Evolutionary conservation across 441 rosid genomes (phyloP).

Genomic region (Arabidopsis hybrid): DNA sequence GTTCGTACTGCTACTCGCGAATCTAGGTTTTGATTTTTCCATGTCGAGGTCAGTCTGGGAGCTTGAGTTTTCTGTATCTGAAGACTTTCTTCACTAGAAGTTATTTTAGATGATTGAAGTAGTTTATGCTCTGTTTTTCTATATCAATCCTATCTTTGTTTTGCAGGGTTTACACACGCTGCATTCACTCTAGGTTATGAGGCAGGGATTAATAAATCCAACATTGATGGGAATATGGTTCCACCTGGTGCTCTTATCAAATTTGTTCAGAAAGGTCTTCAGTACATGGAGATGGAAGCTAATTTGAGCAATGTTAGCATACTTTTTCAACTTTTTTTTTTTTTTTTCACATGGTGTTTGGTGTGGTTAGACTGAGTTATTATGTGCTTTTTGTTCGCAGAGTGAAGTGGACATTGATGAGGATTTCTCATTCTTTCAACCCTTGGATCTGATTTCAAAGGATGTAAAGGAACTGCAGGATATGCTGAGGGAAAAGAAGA

Average conservation of each 20-base stretch:
- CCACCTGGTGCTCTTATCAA: constrained; percentile 96
- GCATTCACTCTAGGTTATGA: constrained; percentile 97
- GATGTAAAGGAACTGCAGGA: constrained; percentile 81
- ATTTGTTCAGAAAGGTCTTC: constrained; percentile 93
- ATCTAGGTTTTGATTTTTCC: background rate
- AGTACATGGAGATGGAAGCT: constrained; percentile 99
- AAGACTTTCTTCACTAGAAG: background rate
- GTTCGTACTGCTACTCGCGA: background rate
- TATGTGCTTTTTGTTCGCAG: constrained; percentile 60
- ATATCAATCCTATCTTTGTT: constrained; percentile 3
- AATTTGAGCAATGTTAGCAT: constrained; percentile 83
- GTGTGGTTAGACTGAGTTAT: constrained; percentile 43
- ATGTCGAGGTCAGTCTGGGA: background rate
- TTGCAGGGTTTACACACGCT: constrained; percentile 87
- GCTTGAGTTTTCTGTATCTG: constrained; percentile 7
- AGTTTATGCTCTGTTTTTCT: background rate
- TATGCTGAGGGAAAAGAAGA: constrained; percentile 82
- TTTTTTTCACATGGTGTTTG: constrained; percentile 9
- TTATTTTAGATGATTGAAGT: background rate
- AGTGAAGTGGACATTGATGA: constrained; percentile 84
- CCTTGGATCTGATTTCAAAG: constrained; percentile 94
- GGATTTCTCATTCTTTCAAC: constrained; percentile 97
- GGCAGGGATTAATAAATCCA: constrained; percentile 88
- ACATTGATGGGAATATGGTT: constrained; percentile 93
- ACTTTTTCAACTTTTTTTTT: constrained; percentile 10